Percentiles rank a stretch among this genome's conserved stretches.
phyloP scores from a whole-genome alignment of 495 filamentous ascomycete genomes.

The Xylaria curta region DNA sequence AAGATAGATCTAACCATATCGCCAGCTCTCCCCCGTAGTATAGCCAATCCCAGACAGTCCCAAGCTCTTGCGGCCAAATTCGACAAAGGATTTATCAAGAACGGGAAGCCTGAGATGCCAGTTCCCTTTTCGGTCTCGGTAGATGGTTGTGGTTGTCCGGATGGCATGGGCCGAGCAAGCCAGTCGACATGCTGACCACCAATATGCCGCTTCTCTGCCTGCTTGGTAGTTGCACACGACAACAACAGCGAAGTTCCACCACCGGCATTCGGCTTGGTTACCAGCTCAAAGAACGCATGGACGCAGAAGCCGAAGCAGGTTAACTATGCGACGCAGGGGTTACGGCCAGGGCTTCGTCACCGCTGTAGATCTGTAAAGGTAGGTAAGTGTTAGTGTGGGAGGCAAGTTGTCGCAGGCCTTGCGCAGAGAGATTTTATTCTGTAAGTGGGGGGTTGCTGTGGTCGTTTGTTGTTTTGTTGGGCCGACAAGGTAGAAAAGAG shows the following conservation, averaged over 20 bases:
- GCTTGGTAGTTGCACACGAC: constrained; percentile 25
- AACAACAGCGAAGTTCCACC: constrained; percentile 2
- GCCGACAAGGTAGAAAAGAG: background rate
- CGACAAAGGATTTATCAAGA: background rate
- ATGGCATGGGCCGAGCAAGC: constrained; percentile 30
- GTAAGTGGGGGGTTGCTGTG: background rate
- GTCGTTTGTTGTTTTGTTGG: background rate
- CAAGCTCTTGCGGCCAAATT: background rate
- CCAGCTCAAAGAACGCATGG: constrained; percentile 22
- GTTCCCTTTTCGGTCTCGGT: constrained; percentile 24
- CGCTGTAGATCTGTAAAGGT: background rate
- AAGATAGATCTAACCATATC: constrained; percentile 22
- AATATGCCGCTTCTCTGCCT: constrained; percentile 10
- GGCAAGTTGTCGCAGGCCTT: background rate
- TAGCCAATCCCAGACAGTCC: constrained; percentile 1
- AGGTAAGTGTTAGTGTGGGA: background rate
- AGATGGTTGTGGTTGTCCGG: constrained; percentile 13
- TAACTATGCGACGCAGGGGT: background rate
- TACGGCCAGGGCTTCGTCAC: background rate
- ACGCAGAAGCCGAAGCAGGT: constrained; percentile 6
- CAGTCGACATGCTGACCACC: constrained; percentile 43
- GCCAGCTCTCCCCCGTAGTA: background rate
- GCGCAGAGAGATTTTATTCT: constrained; percentile 16
- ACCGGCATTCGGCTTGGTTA: constrained; percentile 9
- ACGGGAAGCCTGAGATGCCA: background rate